Percentiles rank a stretch among this genome's conserved stretches.
phyloP scores from a whole-genome alignment of 2,329 filamentous ascomycete species.

The Tolypocladium paradoxum region DNA sequence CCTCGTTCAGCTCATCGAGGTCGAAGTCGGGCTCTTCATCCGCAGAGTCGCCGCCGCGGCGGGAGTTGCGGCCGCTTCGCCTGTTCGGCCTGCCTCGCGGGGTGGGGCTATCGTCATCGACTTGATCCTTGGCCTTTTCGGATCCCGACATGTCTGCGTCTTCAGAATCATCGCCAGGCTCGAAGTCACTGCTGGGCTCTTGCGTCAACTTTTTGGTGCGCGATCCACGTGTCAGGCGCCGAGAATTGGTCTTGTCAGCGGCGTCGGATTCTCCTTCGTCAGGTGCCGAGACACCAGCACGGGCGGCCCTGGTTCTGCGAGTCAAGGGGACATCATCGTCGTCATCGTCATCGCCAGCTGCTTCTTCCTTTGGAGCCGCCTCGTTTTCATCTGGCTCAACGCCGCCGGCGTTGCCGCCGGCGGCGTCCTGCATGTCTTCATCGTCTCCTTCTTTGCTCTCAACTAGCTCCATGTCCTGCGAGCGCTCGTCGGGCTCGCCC shows the following conservation, averaged over 20 bases:
- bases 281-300: slow-evolving; percentile 18
- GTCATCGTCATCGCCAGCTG: slow-evolving; percentile 30
- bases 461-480: slow-evolving; percentile 17
- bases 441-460: slow-evolving; percentile 19
- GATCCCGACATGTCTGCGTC: slow-evolving; percentile 38
- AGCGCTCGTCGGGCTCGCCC: slow-evolving; percentile 27
- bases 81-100: slow-evolving; percentile 35
- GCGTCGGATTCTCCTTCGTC: slow-evolving; percentile 18
- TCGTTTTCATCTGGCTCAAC: slow-evolving; percentile 18
- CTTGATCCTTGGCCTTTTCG: slow-evolving; percentile 28
- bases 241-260: slow-evolving; percentile 21
- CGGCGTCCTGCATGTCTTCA: slow-evolving; percentile 16
- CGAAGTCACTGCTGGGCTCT: slow-evolving; percentile 51
- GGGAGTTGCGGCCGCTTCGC: slow-evolving; percentile 32
- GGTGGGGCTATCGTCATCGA: slow-evolving; percentile 36
- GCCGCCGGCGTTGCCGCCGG: slow-evolving; percentile 7
- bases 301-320: slow-evolving; percentile 31
- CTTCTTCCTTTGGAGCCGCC: slow-evolving; percentile 13
- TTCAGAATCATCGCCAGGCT: slow-evolving; percentile 48
- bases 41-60: slow-evolving; percentile 38
- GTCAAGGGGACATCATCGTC: slow-evolving; percentile 39
- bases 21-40: slow-evolving; percentile 50
- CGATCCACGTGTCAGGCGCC: slow-evolving; percentile 37
- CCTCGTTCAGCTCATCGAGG: slow-evolving; percentile 53
- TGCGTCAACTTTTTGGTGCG: slow-evolving; percentile 33